Evolutionary conservation across 768 basidiomycete species (phyloP), one percentile per base, ranked within the genome.

Genomic region (Lentinula raphanica): DNA sequence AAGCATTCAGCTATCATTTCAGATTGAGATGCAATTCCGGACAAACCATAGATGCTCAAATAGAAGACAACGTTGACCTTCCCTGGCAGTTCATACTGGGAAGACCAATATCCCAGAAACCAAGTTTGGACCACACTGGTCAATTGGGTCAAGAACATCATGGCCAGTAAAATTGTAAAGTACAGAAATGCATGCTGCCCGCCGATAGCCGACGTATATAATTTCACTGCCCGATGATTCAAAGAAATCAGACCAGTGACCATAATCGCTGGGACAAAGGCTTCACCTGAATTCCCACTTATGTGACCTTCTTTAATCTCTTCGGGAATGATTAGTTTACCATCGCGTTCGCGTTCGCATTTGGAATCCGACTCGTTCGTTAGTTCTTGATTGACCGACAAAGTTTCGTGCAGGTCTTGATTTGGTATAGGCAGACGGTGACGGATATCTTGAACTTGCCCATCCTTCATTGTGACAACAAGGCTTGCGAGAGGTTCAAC

Each of bases 281-380:
- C 50, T 63, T 55, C 63, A 62, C 71, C 54, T 8, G 74, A 69
- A 7, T 63, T 40, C 67, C 76, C 76, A 29, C 76, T 74, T n/a
- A 81, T 74, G 56, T 73, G 76, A 1, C 80, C 80, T 32, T 70
- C 69, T 1, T 67, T 68, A 23, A 79, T 69, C 57, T 81, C 80
- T 61, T 82, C 80, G 0, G 71, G 72, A 7, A 79, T 64, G 17
- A 80, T 72, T 19, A 82, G 70, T 63, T 79, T 78, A 0, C 79
- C 79, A 21, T 67, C 67, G 58, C 55, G 62, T 17, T 64, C 56
- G n/a, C 61, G 62, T 25, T 40, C 44, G 28, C 46, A 42, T 65
- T 62, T 15, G n/a, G 9, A 15, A 13, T 3, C 23, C 8, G n/a
- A 7, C 12, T 29, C 27, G 19, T 46, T 27, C n/a, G 15, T 2